Percentiles rank a stretch among this genome's conserved stretches.
phyloP scores from a whole-genome alignment of 2,329 filamentous ascomycete genomes.

The Hyphodiscus sp. region DNA sequence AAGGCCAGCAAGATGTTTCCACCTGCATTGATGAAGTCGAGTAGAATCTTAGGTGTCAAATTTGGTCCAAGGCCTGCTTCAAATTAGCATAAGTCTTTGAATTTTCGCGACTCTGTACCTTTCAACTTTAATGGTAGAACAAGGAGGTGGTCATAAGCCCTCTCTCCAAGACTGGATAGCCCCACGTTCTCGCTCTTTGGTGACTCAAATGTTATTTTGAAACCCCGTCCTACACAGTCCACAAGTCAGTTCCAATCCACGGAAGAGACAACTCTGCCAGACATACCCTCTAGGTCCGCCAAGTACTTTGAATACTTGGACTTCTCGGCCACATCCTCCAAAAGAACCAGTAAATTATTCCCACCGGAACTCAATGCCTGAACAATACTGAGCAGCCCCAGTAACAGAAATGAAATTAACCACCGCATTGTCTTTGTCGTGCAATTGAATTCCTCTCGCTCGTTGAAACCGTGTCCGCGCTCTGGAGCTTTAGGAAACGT shows the following conservation, averaged over 20 bases:
- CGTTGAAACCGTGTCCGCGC: slow-evolving; percentile 13
- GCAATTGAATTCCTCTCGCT: slow-evolving; percentile 16
- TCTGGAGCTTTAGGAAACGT: slow-evolving; percentile 31
- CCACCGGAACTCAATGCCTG: slow-evolving; percentile 75
- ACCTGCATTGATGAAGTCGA: slow-evolving; percentile 85
- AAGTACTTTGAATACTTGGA: slow-evolving; percentile 77
- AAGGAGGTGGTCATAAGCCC: slow-evolving; percentile 84
- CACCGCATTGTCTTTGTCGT: slow-evolving; percentile 57
- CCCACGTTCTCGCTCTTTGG: slow-evolving; percentile 72
- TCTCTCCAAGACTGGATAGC: slow-evolving; percentile 81
- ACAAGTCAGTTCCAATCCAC: background rate
- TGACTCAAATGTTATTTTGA: slow-evolving; percentile 71
- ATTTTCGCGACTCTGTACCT: slow-evolving; percentile 43
- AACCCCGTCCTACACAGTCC: slow-evolving; percentile 63
- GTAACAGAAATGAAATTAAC: slow-evolving; percentile 61
- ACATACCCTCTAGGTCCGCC: slow-evolving; percentile 61
- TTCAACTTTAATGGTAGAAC: slow-evolving; percentile 87
- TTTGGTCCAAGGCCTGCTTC: slow-evolving; percentile 72
- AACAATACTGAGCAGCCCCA: slow-evolving; percentile 59
- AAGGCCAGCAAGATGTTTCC: slow-evolving; percentile 89
- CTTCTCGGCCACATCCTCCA: slow-evolving; percentile 79
- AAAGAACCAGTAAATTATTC: slow-evolving; percentile 72
- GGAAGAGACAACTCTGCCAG: background rate
- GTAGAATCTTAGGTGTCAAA: slow-evolving; percentile 75
- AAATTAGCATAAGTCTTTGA: slow-evolving; percentile 7